Evolutionary conservation across 495 filamentous ascomycete species (phyloP), one percentile per base, ranked within the genome.

Genomic region (Elasticomyces elasticus): DNA sequence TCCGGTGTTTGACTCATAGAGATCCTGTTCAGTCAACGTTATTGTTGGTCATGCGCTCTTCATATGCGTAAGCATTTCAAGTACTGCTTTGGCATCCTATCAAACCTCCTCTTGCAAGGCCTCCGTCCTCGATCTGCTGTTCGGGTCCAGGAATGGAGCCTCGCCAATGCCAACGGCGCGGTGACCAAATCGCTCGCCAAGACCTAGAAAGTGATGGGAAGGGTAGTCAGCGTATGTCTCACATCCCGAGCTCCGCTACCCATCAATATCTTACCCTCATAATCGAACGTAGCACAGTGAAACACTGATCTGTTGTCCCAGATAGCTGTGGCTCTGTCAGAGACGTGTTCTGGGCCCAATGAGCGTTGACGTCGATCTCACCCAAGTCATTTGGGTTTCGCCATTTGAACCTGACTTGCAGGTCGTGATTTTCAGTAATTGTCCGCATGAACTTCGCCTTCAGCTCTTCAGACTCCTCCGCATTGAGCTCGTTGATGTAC

Each of bases 301-400:
- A 81, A 88, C 0, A 78, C 77, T 38, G 74, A 78, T 5, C 86
- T 68, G 56, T 89, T 89, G 65, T 89, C 86, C 86, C 86, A 91
- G 57, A 91, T 87, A 0, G 86, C 65, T 51, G 22, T 45, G 6
- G 17, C 3, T 23, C 42, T 4, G 2, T 23, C 42, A 22, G 42
- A n/a, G n/a, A n/a, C n/a, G n/a, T n/a, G n/a, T n/a, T n/a, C n/a
- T n/a, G n/a, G n/a, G n/a, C n/a, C n/a, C n/a, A n/a, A n/a, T n/a
- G n/a, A n/a, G n/a, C n/a, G n/a, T n/a, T n/a, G n/a, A n/a, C n/a
- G n/a, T n/a, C n/a, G n/a, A n/a, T n/a, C n/a, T n/a, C n/a, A 57
- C 54, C 54, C 22, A 69, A 17, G 54, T 71, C 67, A 51, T 71
- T 68, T 19, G 40, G n/a, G 24, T 66, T 69, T 38, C 62, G 37